Percentiles rank a stretch among this genome's conserved stretches.
Evolutionary conservation across 148 eudicot species (phyloP).

Genomic region (Tetragonia tetragonoides): DNA sequence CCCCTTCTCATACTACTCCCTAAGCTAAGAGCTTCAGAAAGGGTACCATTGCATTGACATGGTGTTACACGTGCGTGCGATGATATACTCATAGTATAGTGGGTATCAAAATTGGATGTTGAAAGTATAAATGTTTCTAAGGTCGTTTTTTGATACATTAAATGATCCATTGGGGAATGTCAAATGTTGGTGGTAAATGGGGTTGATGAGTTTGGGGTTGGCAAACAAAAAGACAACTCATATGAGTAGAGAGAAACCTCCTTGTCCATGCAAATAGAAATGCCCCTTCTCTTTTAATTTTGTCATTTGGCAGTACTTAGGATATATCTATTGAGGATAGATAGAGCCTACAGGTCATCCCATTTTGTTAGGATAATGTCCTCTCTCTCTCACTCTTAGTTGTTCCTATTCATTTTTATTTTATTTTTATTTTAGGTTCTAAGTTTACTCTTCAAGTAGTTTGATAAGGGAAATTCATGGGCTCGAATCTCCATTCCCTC

Average conservation of each 20-base stretch:
- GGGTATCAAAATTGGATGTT: no score
- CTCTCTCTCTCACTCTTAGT: background rate
- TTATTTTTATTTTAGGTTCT: no score
- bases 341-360: slow-evolving; percentile 26
- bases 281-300: background rate
- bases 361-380: background rate
- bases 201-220: background rate
- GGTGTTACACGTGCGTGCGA: no score
- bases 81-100: no score
- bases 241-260: slow-evolving; percentile 14
- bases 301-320: slow-evolving; percentile 4
- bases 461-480: no score
- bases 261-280: slow-evolving; percentile 17
- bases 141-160: slow-evolving; percentile 5
- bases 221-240: slow-evolving; percentile 19
- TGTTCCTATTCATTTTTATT: background rate
- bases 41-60: no score
- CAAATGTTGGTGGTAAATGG: slow-evolving; percentile 4
- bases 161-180: slow-evolving; percentile 14
- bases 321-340: background rate
- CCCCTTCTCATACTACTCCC: no score
- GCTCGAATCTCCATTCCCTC: no score
- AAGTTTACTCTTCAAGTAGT: no score
- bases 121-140: no score
- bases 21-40: no score